A percentile compares a stretch with the other conserved stretches of the same genome.
These are phyloP conservation scores for Naganishia friedmannii DNA, from an alignment of 768 basidiomycete genomes.

Conservation along the genomic window DNA sequence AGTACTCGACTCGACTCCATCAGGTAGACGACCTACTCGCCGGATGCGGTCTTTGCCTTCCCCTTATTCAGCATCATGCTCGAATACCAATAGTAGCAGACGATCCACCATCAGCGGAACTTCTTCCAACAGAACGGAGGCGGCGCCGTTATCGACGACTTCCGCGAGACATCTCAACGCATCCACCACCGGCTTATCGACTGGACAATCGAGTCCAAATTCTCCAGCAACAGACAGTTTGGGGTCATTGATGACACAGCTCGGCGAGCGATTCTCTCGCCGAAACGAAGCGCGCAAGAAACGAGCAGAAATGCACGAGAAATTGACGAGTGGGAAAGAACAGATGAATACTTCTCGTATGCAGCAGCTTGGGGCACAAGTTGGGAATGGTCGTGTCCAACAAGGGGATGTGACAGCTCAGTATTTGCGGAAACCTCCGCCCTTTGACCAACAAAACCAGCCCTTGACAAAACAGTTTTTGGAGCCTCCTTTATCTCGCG, in stretches of 20 bases:
- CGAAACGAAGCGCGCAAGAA: conserved; percentile 12
- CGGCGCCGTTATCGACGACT: not conserved
- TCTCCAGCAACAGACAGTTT: conserved; percentile 1
- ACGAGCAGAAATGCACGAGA: conserved; percentile 8
- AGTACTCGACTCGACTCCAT: not conserved
- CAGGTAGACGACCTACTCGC: conserved; percentile 13
- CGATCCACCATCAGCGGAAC: conserved; percentile 4
- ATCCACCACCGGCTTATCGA: not conserved
- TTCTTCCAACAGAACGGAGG: not conserved
- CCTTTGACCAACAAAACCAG: not conserved
- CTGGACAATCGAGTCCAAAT: not conserved
- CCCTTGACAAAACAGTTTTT: not conserved
- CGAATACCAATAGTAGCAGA: conserved; percentile 11
- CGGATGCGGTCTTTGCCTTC: conserved; percentile 15
- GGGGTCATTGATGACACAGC: conserved; percentile 6
- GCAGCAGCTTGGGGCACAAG: not conserved
- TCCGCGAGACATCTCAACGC: not conserved
- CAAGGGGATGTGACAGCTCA: not conserved
- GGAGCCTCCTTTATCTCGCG: not conserved
- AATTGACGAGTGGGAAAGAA: not conserved
- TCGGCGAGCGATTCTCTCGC: conserved; percentile 11
- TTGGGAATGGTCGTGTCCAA: not conserved
- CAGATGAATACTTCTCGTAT: not conserved
- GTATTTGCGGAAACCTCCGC: not conserved
- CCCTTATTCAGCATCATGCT: conserved; percentile 8